Percentiles rank a stretch among this genome's conserved stretches.
phyloP scores from a whole-genome alignment of 768 basidiomycete genomes.

The Tricholoma furcatifolium region DNA sequence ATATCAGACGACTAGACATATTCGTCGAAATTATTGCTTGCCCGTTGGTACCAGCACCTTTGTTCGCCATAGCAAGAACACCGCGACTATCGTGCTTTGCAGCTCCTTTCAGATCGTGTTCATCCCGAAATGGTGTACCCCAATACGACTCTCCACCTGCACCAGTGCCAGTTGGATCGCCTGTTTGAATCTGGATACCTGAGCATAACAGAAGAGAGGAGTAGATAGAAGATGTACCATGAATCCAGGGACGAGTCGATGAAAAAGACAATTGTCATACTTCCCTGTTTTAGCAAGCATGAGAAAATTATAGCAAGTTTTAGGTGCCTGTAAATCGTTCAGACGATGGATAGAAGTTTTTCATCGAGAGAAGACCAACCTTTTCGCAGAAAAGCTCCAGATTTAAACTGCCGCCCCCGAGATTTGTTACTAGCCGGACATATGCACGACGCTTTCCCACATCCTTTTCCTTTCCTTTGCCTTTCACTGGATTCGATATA shows the following conservation, averaged over 20 bases:
- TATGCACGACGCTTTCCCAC: slow-evolving; percentile 90
- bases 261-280: slow-evolving; percentile 88
- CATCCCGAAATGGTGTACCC: slow-evolving; percentile 96
- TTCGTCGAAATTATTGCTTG: slow-evolving; percentile 23
- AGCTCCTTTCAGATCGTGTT: slow-evolving; percentile 85
- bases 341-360: background rate
- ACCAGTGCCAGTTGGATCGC: slow-evolving; percentile 96
- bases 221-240: slow-evolving; percentile 58
- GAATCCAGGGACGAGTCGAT: slow-evolving; percentile 90
- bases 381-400: slow-evolving; percentile 88
- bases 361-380: slow-evolving; percentile 34
- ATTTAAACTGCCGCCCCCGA: slow-evolving; percentile 84
- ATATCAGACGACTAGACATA: background rate
- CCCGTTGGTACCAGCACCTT: slow-evolving; percentile 89
- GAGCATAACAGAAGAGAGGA: slow-evolving; percentile 1
- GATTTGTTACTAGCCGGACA: slow-evolving; percentile 91
- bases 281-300: slow-evolving; percentile 90
- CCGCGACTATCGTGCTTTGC: slow-evolving; percentile 87
- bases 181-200: slow-evolving; percentile 83
- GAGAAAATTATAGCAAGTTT: slow-evolving; percentile 98
- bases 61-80: slow-evolving; percentile 92
- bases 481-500: slow-evolving; percentile 74
- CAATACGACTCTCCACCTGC: slow-evolving; percentile 90
- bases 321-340: slow-evolving; percentile 69
- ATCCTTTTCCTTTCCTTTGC: slow-evolving; percentile 93